Evolutionary conservation across 176 grass and related monocot species (phyloP), one percentile per base, ranked within the genome.

Genomic region (Coix lacrymajobi): DNA sequence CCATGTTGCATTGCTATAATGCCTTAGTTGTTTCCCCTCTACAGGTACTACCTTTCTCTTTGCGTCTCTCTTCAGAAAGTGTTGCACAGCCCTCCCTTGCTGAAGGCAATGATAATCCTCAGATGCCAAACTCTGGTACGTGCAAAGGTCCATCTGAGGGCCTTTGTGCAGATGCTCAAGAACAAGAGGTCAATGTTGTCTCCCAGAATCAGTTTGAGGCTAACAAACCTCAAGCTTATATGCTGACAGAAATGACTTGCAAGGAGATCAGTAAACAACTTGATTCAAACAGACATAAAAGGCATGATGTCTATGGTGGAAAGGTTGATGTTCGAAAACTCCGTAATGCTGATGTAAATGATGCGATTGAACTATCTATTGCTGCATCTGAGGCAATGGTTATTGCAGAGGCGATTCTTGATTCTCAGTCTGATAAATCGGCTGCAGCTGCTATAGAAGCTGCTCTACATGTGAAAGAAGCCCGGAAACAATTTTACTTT

Each of bases 331-430:
- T 67, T 81, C 46, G 43, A 58, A 89, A 87, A 22, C 86, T 94
- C 74, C 64, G 83, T 20, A 77, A 88, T 31, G 81, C 75, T 78
- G 92, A 88, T 73, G 78, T 89, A 60, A 64, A 82, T 67, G 90
- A 90, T 77, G 90, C 92, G 28, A 72, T 94, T 87, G 90, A 98
- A 69, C 88, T 98, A 80, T 94, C 90, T 62, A 84, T 98, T 78
- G 84, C 92, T 85, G 95, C 95, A 46, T 98, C 95, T 84, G 95
- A 98, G 87, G 95, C 95, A 75, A 89, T 98, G 78, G 86, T 91
- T 46, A 94, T 98, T 81, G 79, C 88, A 81, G 92, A 98, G 74
- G 75, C 92, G 74, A 67, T 91, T 67, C 75, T 69, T 64, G 37
- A 84, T 76, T 83, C 58, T 54, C 51, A 72, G 11, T 28, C 75